phyloP scores from a whole-genome alignment of 1,284 basidiomycete genomes.

The Pyrrhoderma lamaoense region DNA sequence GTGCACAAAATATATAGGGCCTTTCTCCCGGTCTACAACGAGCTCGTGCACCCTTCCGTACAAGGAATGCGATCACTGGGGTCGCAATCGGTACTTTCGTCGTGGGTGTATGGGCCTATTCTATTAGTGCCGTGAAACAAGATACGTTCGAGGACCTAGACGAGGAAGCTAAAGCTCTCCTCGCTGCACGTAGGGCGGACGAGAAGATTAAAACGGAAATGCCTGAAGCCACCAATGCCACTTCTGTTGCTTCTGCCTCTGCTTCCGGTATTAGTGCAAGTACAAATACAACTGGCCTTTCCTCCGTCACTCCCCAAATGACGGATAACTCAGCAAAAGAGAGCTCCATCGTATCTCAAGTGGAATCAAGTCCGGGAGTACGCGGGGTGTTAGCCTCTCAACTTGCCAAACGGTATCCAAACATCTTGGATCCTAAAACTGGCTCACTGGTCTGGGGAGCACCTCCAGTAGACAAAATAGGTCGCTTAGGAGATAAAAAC shows the following conservation, averaged over 20 bases:
- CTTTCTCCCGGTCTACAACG: conserved; percentile 85
- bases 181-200: conserved; percentile 29
- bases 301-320: conserved; percentile 17
- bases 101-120: conserved; percentile 86
- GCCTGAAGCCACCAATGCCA: neutral
- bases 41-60: conserved; percentile 77
- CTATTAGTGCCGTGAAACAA: conserved; percentile 88
- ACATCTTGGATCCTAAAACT: conserved; percentile 46
- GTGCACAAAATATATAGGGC: conserved; percentile 37
- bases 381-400: conserved; percentile 36
- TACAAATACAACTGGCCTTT: conserved; percentile 4
- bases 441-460: conserved; percentile 65
- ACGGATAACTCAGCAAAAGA: too few species aligned
- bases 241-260: conserved; percentile 20
- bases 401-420: conserved; percentile 40
- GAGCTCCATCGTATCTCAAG: too few species aligned
- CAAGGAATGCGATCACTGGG: conserved; percentile 79
- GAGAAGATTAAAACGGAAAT: conserved; percentile 12
- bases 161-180: conserved; percentile 59
- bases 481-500: conserved; percentile 28
- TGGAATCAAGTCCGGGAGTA: too few species aligned
- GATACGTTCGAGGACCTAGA: conserved; percentile 86
- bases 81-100: conserved; percentile 67
- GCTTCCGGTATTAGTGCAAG: conserved; percentile 11
- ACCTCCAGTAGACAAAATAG: conserved; percentile 55